Conservation (phyloP, 2,329 filamentous ascomycete species). For the Xenoacremonium recifei region DNA sequence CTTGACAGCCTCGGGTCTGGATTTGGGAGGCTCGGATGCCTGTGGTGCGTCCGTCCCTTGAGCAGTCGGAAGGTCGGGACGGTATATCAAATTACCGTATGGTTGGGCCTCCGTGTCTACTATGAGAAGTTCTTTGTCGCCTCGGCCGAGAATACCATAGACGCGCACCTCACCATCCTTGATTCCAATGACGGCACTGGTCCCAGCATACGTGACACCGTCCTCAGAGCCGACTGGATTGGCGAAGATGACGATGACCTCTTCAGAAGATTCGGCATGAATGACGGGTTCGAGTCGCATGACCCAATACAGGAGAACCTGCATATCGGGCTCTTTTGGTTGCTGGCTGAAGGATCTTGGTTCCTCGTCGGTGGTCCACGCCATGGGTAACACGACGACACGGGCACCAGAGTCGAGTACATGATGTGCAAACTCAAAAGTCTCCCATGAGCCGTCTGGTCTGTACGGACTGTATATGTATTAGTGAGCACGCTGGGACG, state of each 20-base stretch:
- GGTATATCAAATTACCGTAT: conserved; percentile 43
- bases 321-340: conserved; percentile 64
- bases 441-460: conserved; percentile 37
- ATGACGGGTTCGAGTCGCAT: conserved; percentile 67
- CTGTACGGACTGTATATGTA: conserved; percentile 30
- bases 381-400: conserved; percentile 72
- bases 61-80: conserved; percentile 4
- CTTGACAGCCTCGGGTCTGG: too few relatives aligned
- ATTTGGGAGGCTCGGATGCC: too few relatives aligned
- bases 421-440: conserved; percentile 50
- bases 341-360: conserved; percentile 42
- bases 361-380: conserved; percentile 66
- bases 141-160: conserved; percentile 68
- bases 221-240: conserved; percentile 70
- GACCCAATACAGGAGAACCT: conserved; percentile 75
- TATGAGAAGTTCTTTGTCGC: conserved; percentile 65
- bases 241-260: conserved; percentile 67
- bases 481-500: too few relatives aligned
- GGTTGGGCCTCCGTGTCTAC: conserved; percentile 57
- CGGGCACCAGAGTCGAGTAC: conserved; percentile 55
- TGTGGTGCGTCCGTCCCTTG: too few relatives aligned
- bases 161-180: conserved; percentile 63
- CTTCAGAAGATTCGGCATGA: conserved; percentile 46
- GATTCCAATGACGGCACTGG: conserved; percentile 68
- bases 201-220: conserved; percentile 69